These are phyloP conservation scores for Dichotomocladium elegans DNA, from an alignment of 371 early-diverging fungal species.

Conservation along the genomic window DNA sequence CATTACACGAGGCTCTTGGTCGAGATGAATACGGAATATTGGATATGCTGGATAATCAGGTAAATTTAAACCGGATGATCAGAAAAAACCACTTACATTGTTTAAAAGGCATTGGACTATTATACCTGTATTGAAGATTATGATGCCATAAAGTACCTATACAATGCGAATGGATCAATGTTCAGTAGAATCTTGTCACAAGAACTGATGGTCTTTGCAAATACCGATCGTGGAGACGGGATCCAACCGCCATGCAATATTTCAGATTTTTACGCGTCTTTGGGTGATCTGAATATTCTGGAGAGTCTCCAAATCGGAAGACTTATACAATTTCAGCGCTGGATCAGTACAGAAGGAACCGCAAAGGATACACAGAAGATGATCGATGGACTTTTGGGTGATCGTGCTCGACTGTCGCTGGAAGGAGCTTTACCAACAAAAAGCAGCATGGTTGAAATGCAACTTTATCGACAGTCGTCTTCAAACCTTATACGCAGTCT, in stretches of 20 bases:
- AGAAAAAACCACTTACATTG: not conserved
- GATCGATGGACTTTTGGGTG: constrained; percentile 2
- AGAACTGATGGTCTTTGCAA: constrained; percentile 18
- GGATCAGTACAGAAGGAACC: constrained; percentile 4
- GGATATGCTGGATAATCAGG: constrained; percentile 27
- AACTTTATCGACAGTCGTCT: constrained; percentile 20
- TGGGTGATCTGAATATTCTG: not conserved
- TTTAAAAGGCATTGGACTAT: constrained; percentile 18
- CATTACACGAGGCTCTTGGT: constrained; percentile 1
- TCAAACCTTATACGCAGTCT: too few relatives aligned
- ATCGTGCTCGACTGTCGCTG: constrained; percentile 12
- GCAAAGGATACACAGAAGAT: not conserved
- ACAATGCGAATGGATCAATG: constrained; percentile 8
- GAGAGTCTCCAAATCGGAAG: constrained; percentile 14
- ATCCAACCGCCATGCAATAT: constrained; percentile 5
- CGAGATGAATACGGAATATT: constrained; percentile 26
- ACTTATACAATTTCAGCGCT: constrained; percentile 15
- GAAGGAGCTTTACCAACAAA: constrained; percentile 15
- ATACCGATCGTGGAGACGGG: not conserved
- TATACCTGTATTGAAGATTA: constrained; percentile 35
- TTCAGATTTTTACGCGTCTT: constrained; percentile 15
- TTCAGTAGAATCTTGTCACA: constrained; percentile 15
- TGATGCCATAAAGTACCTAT: constrained; percentile 7
- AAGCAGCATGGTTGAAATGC: constrained; percentile 21
- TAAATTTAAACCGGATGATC: not conserved